Conservation (phyloP, 805 yeast species). For the Saturnispora besseyi region DNA sequence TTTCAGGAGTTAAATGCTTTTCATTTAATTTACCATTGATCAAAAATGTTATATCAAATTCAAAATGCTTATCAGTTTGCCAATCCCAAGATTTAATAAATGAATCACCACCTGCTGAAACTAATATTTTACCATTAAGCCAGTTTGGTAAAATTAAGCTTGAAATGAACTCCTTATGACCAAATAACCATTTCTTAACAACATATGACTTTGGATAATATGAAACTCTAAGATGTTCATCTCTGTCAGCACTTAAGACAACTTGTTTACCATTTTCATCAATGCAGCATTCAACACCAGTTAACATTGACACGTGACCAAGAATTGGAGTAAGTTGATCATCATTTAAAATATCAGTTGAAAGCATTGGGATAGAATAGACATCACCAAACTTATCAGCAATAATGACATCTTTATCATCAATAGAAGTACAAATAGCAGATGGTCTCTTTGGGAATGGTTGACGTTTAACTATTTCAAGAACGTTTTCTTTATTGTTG, state of each 20-base stretch:
- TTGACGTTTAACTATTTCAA: constrained; percentile 56
- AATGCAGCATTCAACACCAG: constrained; percentile 50
- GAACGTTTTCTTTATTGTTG: constrained; percentile 29
- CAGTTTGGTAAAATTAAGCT: constrained; percentile 48
- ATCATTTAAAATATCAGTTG: constrained; percentile 25
- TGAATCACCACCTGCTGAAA: constrained; percentile 91
- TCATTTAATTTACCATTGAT: constrained; percentile 37
- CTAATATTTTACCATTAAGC: constrained; percentile 37
- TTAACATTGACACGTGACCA: constrained; percentile 96
- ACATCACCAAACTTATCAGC: constrained; percentile 98
- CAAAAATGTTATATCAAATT: constrained; percentile 32
- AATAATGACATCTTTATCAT: constrained; percentile 45
- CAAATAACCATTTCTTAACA: constrained; percentile 77
- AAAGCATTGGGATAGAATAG: constrained; percentile 45
- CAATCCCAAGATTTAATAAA: constrained; percentile 73
- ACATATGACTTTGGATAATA: constrained; percentile 70
- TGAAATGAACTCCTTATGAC: constrained; percentile 78
- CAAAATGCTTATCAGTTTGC: constrained; percentile 39
- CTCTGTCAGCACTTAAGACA: constrained; percentile 81
- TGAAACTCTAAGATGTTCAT: constrained; percentile 87
- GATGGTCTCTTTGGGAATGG: constrained; percentile 90
- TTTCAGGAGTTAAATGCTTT: constrained; percentile 53
- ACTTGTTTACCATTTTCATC: constrained; percentile 37
- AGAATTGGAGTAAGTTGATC: constrained; percentile 59
- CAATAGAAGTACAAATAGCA: constrained; percentile 52